phyloP scores from a whole-genome alignment of 495 filamentous ascomycete species.

The Penicillium cinerascens region DNA sequence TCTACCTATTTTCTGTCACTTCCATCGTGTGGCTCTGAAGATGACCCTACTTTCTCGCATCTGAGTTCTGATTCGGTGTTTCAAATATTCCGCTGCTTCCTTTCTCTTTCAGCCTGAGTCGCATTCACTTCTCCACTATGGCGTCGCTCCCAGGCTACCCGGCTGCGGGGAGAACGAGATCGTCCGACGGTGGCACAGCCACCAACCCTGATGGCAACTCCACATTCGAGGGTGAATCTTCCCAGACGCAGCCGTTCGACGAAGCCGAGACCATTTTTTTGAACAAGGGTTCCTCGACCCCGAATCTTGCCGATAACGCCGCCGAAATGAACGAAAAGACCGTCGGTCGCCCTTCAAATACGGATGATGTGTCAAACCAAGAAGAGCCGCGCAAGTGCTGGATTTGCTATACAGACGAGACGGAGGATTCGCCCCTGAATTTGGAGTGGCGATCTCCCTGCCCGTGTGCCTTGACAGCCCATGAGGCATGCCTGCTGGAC shows the following conservation, averaged over 20 bases:
- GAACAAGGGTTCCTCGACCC: slow-evolving; percentile 31
- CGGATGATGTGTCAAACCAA: slow-evolving; percentile 12
- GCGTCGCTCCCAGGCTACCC: slow-evolving; percentile 37
- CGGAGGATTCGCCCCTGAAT: slow-evolving; percentile 64
- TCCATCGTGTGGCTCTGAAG: neutral
- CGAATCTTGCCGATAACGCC: slow-evolving; percentile 12
- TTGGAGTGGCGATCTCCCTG: slow-evolving; percentile 84
- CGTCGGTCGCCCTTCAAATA: slow-evolving; percentile 10
- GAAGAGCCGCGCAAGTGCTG: slow-evolving; percentile 72
- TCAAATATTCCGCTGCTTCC: neutral
- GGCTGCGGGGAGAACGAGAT: slow-evolving; percentile 27
- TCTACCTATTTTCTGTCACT: neutral
- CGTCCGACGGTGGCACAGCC: slow-evolving; percentile 28
- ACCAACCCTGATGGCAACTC: slow-evolving; percentile 18
- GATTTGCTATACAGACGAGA: slow-evolving; percentile 87
- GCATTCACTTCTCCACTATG: slow-evolving; percentile 25
- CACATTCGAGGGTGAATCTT: slow-evolving; percentile 1
- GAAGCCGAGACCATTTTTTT: slow-evolving; percentile 43
- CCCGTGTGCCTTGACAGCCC: slow-evolving; percentile 81
- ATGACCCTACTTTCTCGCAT: slow-evolving; percentile 1
- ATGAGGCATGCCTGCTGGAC: slow-evolving; percentile 83
- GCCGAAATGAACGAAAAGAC: slow-evolving; percentile 16
- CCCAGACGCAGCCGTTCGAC: slow-evolving; percentile 24
- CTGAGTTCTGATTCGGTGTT: neutral
- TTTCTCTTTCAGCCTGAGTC: neutral